Evolutionary conservation across 257 asterid species (phyloP).

Genomic region (Solanum raphanifolium): DNA sequence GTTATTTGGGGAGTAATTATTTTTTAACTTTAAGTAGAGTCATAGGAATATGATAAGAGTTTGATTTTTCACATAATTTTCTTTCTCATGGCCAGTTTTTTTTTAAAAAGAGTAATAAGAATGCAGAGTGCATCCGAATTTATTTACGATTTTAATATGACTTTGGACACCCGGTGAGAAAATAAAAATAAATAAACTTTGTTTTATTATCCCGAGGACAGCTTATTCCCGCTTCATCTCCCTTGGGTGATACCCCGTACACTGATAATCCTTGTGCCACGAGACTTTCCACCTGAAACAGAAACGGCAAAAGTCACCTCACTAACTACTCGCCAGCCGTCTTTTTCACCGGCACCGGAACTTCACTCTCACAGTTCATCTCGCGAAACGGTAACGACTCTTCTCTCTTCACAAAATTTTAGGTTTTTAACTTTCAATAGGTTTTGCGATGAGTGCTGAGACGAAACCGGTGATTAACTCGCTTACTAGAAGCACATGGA

Average conservation of each 20-base stretch:
- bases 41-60: background rate
- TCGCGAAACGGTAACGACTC: background rate
- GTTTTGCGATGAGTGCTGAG: background rate
- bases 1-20: too few relatives aligned
- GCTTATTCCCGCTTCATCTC: background rate
- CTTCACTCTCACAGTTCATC: background rate
- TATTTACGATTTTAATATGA: too few relatives aligned
- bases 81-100: accelerated
- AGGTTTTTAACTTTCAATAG: background rate
- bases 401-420: background rate
- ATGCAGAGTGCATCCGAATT: accelerated
- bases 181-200: too few relatives aligned
- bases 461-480: background rate
- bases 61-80: too few relatives aligned
- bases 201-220: background rate
- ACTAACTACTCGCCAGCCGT: background rate
- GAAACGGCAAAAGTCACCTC: background rate
- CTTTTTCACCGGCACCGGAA: background rate
- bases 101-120: too few relatives aligned
- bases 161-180: accelerated
- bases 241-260: background rate
- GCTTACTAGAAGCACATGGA: background rate
- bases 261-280: background rate
- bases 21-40: background rate
- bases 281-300: background rate